These are phyloP conservation scores for Euphorbia tirucalli DNA, from an alignment of 345 rosid species.

Conservation along the genomic window DNA sequence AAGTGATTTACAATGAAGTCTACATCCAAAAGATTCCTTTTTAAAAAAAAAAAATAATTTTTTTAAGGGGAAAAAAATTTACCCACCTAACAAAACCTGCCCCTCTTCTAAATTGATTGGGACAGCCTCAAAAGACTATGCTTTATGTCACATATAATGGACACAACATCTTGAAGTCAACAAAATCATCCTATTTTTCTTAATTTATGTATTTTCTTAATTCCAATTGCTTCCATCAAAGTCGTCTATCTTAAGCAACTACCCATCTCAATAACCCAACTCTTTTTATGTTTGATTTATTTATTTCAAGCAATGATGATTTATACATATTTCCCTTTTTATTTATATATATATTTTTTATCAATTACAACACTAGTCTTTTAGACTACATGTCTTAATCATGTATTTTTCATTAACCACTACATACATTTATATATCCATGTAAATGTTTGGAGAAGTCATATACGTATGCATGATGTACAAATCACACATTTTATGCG, in stretches of 20 bases:
- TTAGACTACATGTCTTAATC: constrained; percentile 10
- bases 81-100: constrained; percentile 37
- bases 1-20: constrained; percentile 8
- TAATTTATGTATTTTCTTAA: not conserved
- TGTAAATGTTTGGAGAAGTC: not conserved
- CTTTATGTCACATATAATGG: constrained; percentile 15
- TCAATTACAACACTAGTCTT: constrained; percentile 4
- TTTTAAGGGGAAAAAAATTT: not conserved
- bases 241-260: constrained; percentile 32
- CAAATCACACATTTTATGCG: not conserved
- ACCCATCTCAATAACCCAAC: constrained; percentile 15
- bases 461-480: constrained; percentile 20
- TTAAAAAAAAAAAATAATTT: not conserved
- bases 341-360: not conserved
- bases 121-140: constrained; percentile 6
- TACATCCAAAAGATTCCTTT: constrained; percentile 17
- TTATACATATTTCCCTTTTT: no score
- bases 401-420: not conserved
- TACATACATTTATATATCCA: not conserved
- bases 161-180: constrained; percentile 24
- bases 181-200: constrained; percentile 24
- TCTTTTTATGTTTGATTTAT: not conserved
- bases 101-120: constrained; percentile 14
- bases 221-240: not conserved
- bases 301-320: not conserved